Percentiles rank a stretch among this genome's conserved stretches.
These are phyloP conservation scores for Aspergillus tanneri DNA, from an alignment of 2,329 filamentous ascomycete species.

Conservation along the genomic window DNA sequence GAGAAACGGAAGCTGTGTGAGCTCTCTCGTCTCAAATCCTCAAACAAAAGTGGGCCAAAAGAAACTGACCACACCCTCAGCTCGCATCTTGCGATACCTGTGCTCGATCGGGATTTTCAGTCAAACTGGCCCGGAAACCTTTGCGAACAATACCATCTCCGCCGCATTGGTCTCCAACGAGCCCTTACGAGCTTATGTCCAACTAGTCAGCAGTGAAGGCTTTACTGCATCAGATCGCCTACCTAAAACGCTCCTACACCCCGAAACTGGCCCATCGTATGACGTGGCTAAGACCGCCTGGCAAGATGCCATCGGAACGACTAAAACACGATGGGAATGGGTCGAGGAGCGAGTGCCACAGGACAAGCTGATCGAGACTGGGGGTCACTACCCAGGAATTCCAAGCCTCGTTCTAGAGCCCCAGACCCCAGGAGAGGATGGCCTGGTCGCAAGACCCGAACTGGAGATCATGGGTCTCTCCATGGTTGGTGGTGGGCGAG, in stretches of 20 bases:
- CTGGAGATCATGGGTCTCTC: slow-evolving; percentile 11
- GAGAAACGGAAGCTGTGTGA: too few species aligned
- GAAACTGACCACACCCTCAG: too few species aligned
- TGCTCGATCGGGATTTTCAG: slow-evolving; percentile 11
- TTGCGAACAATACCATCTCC: slow-evolving; percentile 9
- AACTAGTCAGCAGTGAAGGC: not conserved
- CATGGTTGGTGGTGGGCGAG: slow-evolving; percentile 11
- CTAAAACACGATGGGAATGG: slow-evolving; percentile 11
- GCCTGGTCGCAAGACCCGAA: slow-evolving; percentile 2
- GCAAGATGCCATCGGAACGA: slow-evolving; percentile 6
- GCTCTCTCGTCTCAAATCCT: too few species aligned
- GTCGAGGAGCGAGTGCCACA: slow-evolving; percentile 5
- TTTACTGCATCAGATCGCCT: slow-evolving; percentile 7
- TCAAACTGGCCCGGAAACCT: not conserved
- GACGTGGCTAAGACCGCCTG: slow-evolving; percentile 9
- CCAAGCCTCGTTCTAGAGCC: slow-evolving; percentile 1
- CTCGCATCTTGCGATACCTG: slow-evolving; percentile 8
- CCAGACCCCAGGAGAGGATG: not conserved
- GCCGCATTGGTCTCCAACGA: slow-evolving; percentile 6
- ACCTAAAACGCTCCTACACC: slow-evolving; percentile 3
- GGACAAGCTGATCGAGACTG: not conserved
- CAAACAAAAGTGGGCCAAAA: too few species aligned
- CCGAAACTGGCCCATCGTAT: not conserved
- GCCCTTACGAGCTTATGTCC: slow-evolving; percentile 8
- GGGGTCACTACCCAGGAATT: not conserved